Evolutionary conservation across 192 early-diverging fungal species (phyloP).

Genomic region (Coemansia sp.): DNA sequence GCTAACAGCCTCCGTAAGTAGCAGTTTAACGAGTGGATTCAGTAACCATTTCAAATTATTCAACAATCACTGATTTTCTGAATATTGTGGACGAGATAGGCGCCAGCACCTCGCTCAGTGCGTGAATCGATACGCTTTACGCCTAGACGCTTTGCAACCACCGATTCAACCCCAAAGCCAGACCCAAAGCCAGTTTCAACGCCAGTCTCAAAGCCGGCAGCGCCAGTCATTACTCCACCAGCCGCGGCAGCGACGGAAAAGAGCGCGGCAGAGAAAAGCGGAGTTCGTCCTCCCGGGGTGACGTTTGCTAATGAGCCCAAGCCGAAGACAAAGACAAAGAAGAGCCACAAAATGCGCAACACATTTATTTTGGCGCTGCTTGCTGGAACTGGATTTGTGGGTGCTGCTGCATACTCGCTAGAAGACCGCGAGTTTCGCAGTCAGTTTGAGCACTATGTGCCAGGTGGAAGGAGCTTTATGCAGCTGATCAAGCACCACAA

Average conservation of each 20-base stretch:
- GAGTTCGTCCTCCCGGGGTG: conserved; percentile 22
- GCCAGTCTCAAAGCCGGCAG: conserved; percentile 1
- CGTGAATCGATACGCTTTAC: conserved; percentile 6
- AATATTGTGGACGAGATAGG: background rate
- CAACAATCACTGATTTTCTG: background rate
- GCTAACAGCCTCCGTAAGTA: conserved; percentile 15
- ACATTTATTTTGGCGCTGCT: conserved; percentile 26
- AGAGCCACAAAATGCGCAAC: conserved; percentile 47
- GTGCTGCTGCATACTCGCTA: conserved; percentile 39
- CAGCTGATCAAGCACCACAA: conserved; percentile 55
- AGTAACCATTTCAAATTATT: background rate
- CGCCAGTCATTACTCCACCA: conserved; percentile 12
- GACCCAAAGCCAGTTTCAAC: conserved; percentile 2
- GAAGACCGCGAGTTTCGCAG: conserved; percentile 58
- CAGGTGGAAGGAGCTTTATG: conserved; percentile 57
- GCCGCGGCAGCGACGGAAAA: background rate
- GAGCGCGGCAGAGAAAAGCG: conserved; percentile 17
- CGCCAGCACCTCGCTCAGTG: background rate
- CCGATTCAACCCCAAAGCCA: conserved; percentile 1
- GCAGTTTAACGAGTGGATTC: background rate
- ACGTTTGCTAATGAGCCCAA: conserved; percentile 30
- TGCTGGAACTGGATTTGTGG: conserved; percentile 42
- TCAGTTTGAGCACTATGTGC: conserved; percentile 59
- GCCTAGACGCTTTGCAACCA: conserved; percentile 20
- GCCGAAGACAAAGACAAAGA: conserved; percentile 32